Percentiles rank a stretch among this genome's conserved stretches.
phyloP scores from a whole-genome alignment of 2,329 filamentous ascomycete genomes.

The Pseudohalonectria lignicola region DNA sequence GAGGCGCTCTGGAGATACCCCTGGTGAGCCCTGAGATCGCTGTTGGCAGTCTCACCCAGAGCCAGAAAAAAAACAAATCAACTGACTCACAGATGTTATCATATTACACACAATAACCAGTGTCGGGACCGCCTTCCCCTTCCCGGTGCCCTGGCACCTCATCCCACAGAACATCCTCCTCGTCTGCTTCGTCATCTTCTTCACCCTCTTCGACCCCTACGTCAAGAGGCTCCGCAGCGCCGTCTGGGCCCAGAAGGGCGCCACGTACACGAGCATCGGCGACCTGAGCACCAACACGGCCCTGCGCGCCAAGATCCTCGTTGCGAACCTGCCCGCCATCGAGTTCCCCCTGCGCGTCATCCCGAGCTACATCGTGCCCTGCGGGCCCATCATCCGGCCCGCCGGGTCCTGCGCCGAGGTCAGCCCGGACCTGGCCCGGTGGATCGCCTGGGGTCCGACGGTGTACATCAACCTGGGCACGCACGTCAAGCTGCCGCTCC shows the following conservation, averaged over 20 bases:
- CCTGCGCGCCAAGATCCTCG: slow-evolving; percentile 8
- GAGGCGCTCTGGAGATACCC: slow-evolving; percentile 27
- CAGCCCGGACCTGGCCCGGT: slow-evolving; percentile 27
- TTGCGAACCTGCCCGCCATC: slow-evolving; percentile 10
- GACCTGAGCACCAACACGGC: slow-evolving; percentile 7
- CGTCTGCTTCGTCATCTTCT: slow-evolving; percentile 6
- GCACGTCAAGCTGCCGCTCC: slow-evolving; percentile 16
- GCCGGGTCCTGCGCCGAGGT: slow-evolving; percentile 18
- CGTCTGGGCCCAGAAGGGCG: not conserved
- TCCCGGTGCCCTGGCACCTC: slow-evolving; percentile 29
- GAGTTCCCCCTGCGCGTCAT: slow-evolving; percentile 22
- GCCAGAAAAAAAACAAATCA: not conserved
- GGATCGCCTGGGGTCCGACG: slow-evolving; percentile 29
- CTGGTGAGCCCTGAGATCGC: too few relatives aligned
- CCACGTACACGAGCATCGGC: slow-evolving; percentile 6
- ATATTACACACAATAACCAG: too few relatives aligned
- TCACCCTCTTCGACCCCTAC: slow-evolving; percentile 4
- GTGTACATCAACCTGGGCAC: slow-evolving; percentile 39
- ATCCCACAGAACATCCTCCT: slow-evolving; percentile 27
- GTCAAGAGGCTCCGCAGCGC: not conserved
- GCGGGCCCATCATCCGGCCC: slow-evolving; percentile 34
- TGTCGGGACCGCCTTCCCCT: slow-evolving; percentile 28
- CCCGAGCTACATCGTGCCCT: slow-evolving; percentile 27
- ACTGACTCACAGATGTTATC: too few relatives aligned
- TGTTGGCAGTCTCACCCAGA: not conserved